Evolutionary conservation across 225 moss, liverwort and hornwort species (phyloP), one percentile per base, ranked within the genome.

Genomic region (Bryoerythrophyllum caledonicum): DNA sequence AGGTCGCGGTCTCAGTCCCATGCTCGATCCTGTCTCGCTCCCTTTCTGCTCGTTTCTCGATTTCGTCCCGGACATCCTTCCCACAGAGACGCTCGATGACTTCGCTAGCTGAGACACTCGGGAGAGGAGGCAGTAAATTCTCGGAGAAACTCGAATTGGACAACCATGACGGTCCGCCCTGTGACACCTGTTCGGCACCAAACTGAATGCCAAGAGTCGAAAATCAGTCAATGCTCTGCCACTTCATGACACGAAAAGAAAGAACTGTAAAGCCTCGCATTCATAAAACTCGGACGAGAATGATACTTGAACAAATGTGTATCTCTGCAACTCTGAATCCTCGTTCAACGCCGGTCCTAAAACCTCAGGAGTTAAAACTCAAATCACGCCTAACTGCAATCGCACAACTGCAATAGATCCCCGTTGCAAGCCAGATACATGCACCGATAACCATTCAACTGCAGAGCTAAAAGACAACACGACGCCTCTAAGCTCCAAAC

Each of bases 141-240:
- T 88, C 91, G 63, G 94, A 82, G 70, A 96, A 94, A 79, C 91
- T 92, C 44, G 90, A 78, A 76, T 94, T 94, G 20, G 88, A 88
- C 63, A 93, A 83, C 92, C 93, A 92, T 74, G 81, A 83, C 16
- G 38, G 82, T 40, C 76, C 37, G 46, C 67, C 74, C 67, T 72
- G 71, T 59, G 79, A 53, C 27, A 72, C 75, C 71, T 79, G 79
- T 70, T 84, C 67, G 44, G n/a, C 27, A 64, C 32, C 61, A 46
- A 80, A 67, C 84, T 67, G 73, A 74, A 67, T 67, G 14, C 43
- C 63, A 57, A 60, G 70, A 63, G 32, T 60, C 27, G 73, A 77
- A 61, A 34, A 58, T 52, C 73, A 78, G 65, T 59, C 44, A 70
- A 63, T 19, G 59, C 30, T 38, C 60, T 13, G 40, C 35, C 26